A percentile compares a stretch with the other conserved stretches of the same genome.
Evolutionary conservation across 1,139 yeast species (phyloP).

Genomic region (Geotrichum histeridarum): DNA sequence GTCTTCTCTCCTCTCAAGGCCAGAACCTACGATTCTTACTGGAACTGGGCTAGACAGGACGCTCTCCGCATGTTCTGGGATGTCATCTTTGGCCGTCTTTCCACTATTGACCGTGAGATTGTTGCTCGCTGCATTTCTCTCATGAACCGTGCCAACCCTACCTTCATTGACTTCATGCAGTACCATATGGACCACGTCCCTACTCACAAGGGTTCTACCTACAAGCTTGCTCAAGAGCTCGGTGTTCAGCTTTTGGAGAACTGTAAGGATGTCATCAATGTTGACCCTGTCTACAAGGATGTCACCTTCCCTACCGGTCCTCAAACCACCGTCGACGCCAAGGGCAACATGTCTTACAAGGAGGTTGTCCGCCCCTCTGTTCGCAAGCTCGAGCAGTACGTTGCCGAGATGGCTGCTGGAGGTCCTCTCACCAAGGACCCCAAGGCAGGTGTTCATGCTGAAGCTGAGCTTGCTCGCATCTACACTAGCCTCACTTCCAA

Average conservation of each 20-base stretch:
- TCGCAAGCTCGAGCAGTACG: conserved; percentile 92
- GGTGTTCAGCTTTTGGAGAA: conserved; percentile 93
- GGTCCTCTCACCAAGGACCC: conserved; percentile 70
- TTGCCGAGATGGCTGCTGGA: conserved; percentile 94
- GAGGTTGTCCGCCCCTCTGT: conserved; percentile 88
- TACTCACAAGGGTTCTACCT: conserved; percentile 78
- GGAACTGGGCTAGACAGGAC: conserved; percentile 99
- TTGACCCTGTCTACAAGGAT: conserved; percentile 90
- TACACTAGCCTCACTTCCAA: conserved; percentile 77
- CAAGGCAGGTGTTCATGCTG: conserved; percentile 50
- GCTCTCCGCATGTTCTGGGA: conserved; percentile 90
- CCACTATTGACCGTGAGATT: conserved; percentile 89
- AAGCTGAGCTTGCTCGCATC: conserved; percentile 78
- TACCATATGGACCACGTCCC: conserved; percentile 94
- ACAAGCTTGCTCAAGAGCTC: conserved; percentile 79
- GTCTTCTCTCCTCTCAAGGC: conserved; percentile 89
- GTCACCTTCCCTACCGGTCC: conserved; percentile 94
- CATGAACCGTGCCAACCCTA: conserved; percentile 95
- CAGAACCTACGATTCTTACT: conserved; percentile 91
- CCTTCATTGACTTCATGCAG: conserved; percentile 93
- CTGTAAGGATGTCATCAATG: conserved; percentile 79
- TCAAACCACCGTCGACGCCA: conserved; percentile 76
- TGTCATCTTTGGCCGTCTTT: conserved; percentile 87
- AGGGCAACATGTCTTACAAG: conserved; percentile 78
- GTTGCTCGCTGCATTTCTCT: conserved; percentile 94